A percentile compares a stretch with the other conserved stretches of the same genome.
Evolutionary conservation across 2,329 filamentous ascomycete species (phyloP).

Genomic region (Neonectria magnoliae): DNA sequence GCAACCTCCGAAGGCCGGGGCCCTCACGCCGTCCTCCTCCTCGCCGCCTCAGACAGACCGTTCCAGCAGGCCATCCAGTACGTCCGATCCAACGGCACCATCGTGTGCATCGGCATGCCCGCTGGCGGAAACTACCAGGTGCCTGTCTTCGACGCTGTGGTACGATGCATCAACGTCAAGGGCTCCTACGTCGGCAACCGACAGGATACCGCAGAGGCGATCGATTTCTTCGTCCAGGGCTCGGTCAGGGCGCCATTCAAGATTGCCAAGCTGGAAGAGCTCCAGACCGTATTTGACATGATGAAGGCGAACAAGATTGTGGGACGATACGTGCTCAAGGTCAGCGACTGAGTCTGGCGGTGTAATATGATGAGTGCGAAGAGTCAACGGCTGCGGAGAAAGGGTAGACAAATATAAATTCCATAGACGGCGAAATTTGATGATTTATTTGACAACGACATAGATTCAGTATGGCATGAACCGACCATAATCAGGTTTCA

Average conservation of each 20-base stretch:
- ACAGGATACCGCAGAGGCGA: conserved; percentile 15
- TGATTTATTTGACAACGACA: background rate
- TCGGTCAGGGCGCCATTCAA: conserved; percentile 19
- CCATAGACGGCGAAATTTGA: background rate
- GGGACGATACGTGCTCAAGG: conserved; percentile 20
- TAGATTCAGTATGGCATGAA: background rate
- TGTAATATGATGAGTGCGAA: background rate
- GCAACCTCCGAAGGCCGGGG: conserved; percentile 9
- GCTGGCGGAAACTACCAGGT: conserved; percentile 20
- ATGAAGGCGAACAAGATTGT: conserved; percentile 20
- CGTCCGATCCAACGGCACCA: conserved; percentile 15
- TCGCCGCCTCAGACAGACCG: conserved; percentile 13
- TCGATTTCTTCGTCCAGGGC: conserved; percentile 16
- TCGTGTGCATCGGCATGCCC: conserved; percentile 22
- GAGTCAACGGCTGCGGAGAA: background rate
- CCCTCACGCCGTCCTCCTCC: conserved; percentile 19
- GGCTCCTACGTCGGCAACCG: conserved; percentile 21
- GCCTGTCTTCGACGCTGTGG: conserved; percentile 20
- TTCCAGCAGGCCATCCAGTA: conserved; percentile 23
- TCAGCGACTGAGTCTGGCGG: conserved; percentile 2
- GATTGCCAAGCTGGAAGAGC: conserved; percentile 12
- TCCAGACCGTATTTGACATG: conserved; percentile 14
- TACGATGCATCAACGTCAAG: conserved; percentile 21
- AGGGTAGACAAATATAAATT: background rate
- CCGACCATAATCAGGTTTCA: too few species aligned